Percentiles rank a stretch among this genome's conserved stretches.
Evolutionary conservation across 305 asterid genomes (phyloP).

Genomic region (Fraxinus ornus): DNA sequence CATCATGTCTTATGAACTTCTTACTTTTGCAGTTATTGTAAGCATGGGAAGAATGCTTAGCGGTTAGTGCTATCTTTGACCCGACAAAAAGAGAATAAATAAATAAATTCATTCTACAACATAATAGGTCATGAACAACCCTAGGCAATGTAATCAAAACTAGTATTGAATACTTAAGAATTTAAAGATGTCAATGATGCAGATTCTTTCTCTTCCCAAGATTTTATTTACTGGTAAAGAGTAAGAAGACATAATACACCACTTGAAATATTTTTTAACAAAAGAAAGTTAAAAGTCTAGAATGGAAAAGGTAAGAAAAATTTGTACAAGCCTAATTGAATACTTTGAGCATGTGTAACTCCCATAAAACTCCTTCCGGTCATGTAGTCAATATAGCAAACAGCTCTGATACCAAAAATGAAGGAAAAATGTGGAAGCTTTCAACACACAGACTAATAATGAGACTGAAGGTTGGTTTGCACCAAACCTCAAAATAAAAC

Average conservation of each 20-base stretch:
- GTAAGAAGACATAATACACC: neutral
- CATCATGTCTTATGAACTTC: neutral
- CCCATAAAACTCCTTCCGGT: neutral
- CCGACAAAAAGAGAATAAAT: neutral
- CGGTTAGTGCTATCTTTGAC: neutral
- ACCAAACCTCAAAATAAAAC: neutral
- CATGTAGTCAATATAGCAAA: neutral
- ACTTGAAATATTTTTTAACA: neutral
- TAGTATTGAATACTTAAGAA: neutral
- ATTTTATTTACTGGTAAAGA: neutral
- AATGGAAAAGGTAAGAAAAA: neutral
- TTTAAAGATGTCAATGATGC: neutral
- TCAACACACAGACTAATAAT: neutral
- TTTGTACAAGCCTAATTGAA: neutral
- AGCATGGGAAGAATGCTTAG: neutral
- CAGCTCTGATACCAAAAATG: neutral
- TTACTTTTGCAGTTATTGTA: neutral
- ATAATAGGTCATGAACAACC: neutral
- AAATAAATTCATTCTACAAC: neutral
- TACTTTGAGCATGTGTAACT: neutral
- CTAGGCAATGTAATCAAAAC: neutral
- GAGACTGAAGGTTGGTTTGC: neutral
- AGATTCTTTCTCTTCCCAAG: neutral
- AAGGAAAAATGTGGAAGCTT: neutral
- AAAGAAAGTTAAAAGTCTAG: neutral